A percentile compares a stretch with the other conserved stretches of the same genome.
Conservation (phyloP, 2,329 filamentous ascomycete species). For the Macrophomina pseudophaseolina region DNA sequence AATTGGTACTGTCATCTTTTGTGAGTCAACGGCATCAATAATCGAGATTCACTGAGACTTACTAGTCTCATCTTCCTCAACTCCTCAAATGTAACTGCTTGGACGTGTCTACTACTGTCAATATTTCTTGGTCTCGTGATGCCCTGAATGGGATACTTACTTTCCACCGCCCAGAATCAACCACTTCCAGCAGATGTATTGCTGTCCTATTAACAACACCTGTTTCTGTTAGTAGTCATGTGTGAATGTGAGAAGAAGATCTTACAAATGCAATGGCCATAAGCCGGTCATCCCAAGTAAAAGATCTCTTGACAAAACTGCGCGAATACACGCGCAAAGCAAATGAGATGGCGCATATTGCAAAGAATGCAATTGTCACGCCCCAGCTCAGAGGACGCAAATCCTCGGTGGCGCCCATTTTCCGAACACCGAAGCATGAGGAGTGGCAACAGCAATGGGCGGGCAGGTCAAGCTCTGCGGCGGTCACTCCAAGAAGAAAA, state of each 20-base stretch:
- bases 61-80: constrained; percentile 3
- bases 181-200: constrained; percentile 15
- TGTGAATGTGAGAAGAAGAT: rapidly evolving
- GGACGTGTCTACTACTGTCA: neutral
- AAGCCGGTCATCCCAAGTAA: constrained; percentile 21
- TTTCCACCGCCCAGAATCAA: neutral
- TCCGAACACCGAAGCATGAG: neutral
- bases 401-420: constrained; percentile 10
- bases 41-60: neutral
- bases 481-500: neutral
- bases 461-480: neutral
- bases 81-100: neutral
- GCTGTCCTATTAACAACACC: neutral
- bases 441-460: neutral
- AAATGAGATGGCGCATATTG: constrained; percentile 7
- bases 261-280: constrained; percentile 17
- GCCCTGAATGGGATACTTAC: neutral
- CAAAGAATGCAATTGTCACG: neutral
- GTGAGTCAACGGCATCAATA: neutral
- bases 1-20: constrained; percentile 1
- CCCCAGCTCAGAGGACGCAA: constrained; percentile 14
- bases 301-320: neutral
- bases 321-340: constrained; percentile 17
- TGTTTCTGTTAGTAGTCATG: neutral
- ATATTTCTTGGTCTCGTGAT: neutral